Evolutionary conservation across 116 monocot species (phyloP).

Genomic region (Dioscorea cayenensis): DNA sequence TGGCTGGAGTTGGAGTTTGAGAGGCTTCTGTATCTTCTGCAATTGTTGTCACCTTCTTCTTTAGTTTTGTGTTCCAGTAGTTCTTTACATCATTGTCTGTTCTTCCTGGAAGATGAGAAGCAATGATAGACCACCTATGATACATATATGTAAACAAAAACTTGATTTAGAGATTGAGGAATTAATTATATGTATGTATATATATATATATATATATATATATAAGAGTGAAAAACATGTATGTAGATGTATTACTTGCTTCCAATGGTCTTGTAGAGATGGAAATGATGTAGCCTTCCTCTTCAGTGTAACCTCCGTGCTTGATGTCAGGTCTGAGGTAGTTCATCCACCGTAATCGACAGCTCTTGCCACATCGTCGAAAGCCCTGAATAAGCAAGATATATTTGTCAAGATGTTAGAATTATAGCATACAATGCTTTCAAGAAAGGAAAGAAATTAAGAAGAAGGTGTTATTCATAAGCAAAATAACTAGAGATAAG

Average conservation of each 20-base stretch:
- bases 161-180: neutral
- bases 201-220: too few species aligned
- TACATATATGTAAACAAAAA: neutral
- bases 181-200: too few species aligned
- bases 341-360: conserved; percentile 49
- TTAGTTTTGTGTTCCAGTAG: conserved; percentile 74
- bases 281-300: conserved; percentile 52
- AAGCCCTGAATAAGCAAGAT: conserved; percentile 19
- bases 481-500: too few species aligned
- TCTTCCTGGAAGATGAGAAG: conserved; percentile 48
- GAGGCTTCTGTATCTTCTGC: too few species aligned
- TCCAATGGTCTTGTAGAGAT: conserved; percentile 43
- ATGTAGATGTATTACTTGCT: conserved; percentile 29
- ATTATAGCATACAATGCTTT: too few species aligned
- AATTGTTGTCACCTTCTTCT: conserved; percentile 32
- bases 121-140: conserved; percentile 59
- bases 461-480: too few species aligned
- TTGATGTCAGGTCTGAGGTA: conserved; percentile 62
- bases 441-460: too few species aligned
- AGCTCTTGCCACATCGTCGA: conserved; percentile 50
- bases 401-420: too few species aligned
- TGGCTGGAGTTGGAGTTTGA: neutral
- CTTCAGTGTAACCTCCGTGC: conserved; percentile 51
- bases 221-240: neutral
- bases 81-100: conserved; percentile 77